Conservation (phyloP, 2,329 filamentous ascomycete species). For the Aurifilum marmelostoma region DNA sequence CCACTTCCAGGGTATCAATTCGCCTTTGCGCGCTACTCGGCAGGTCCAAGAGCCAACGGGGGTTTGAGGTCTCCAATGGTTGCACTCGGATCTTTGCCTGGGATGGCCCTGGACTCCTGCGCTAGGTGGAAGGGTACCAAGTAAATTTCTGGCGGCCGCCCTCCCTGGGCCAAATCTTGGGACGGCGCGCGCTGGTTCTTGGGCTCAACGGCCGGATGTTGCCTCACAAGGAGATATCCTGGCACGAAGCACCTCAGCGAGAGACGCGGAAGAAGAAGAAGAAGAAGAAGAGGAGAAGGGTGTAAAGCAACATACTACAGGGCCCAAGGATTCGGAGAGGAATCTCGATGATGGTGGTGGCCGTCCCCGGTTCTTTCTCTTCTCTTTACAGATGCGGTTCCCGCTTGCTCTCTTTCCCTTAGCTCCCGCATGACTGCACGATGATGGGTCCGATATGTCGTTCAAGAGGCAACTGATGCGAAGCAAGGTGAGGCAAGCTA, state of each 20-base stretch:
- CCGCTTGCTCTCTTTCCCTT: not conserved
- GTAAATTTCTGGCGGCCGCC: not conserved
- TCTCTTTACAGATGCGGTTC: not conserved
- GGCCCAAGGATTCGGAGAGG: not conserved
- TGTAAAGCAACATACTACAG: not conserved
- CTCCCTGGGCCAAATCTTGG: not conserved
- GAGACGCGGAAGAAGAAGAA: not conserved
- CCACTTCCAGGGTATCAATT: slow-evolving; percentile 24
- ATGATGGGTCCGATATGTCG: not conserved
- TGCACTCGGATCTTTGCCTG: slow-evolving; percentile 4
- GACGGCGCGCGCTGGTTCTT: not conserved
- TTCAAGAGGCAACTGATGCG: not conserved
- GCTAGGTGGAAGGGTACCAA: slow-evolving; percentile 2
- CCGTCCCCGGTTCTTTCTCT: too few relatives aligned
- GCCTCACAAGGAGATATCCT: not conserved
- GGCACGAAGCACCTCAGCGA: not conserved
- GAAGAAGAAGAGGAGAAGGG: too few relatives aligned
- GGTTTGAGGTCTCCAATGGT: not conserved
- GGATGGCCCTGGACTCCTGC: slow-evolving; percentile 5
- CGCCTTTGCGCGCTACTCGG: slow-evolving; percentile 2
- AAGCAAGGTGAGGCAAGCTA: not conserved
- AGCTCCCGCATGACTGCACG: not conserved
- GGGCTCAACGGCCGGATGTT: not conserved
- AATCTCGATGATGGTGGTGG: not conserved
- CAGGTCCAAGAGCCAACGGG: not conserved